Conservation (phyloP, 345 rosid species). For the Limnanthes douglasii region DNA sequence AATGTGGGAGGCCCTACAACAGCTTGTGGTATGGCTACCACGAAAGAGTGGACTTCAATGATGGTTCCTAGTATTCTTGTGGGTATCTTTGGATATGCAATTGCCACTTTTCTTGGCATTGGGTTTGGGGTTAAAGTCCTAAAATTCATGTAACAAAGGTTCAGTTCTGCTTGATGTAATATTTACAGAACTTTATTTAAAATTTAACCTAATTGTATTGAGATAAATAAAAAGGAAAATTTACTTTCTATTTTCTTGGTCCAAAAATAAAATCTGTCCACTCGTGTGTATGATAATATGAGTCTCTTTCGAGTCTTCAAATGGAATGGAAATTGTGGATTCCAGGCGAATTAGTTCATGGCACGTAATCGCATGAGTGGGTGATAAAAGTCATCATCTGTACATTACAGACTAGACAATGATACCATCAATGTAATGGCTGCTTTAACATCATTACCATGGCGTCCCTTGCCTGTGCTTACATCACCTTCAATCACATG, state of each 20-base stretch:
- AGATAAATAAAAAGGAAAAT: too few species aligned
- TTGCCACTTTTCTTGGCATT: constrained; percentile 65
- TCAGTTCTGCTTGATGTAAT: not conserved
- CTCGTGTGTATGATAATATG: not conserved
- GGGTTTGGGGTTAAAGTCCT: constrained; percentile 40
- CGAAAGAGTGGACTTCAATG: constrained; percentile 72
- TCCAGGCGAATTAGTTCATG: not conserved
- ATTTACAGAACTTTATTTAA: not conserved
- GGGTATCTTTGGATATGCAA: constrained; percentile 62
- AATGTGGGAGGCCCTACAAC: constrained; percentile 91
- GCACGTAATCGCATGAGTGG: not conserved
- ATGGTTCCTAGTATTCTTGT: constrained; percentile 61
- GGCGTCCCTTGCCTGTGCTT: not conserved
- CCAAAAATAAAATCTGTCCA: not conserved
- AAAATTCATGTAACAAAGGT: constrained; percentile 31
- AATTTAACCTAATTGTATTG: too few species aligned
- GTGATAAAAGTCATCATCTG: not conserved
- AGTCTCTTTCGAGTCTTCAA: not conserved
- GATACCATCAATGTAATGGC: too few species aligned
- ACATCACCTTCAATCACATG: constrained; percentile 5
- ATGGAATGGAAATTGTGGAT: not conserved
- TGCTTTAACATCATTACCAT: not conserved
- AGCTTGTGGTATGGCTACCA: constrained; percentile 87
- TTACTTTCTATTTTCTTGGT: too few species aligned
- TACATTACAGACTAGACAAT: too few species aligned